Percentiles rank a stretch among this genome's conserved stretches.
Evolutionary conservation across 2,329 filamentous ascomycete genomes (phyloP).

Genomic region (Talaromyces sp.): DNA sequence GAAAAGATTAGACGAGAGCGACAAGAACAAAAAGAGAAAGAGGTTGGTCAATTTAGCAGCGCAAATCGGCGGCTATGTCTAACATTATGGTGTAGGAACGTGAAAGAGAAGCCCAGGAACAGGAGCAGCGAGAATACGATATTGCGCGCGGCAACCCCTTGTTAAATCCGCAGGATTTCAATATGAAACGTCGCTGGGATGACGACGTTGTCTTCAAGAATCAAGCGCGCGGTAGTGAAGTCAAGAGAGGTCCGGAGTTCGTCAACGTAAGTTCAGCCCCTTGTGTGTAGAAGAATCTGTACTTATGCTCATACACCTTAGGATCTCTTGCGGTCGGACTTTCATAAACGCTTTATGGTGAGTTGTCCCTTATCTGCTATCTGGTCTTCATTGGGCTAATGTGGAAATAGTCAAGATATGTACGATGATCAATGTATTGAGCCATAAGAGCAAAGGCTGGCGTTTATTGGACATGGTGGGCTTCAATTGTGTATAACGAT

Average conservation of each 20-base stretch:
- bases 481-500: background rate
- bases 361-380: conserved; percentile 12
- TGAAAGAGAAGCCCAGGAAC: conserved; percentile 73
- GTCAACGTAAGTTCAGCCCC: conserved; percentile 69
- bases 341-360: conserved; percentile 96
- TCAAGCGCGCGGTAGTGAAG: conserved; percentile 90
- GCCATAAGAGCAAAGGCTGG: background rate
- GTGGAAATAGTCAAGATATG: conserved; percentile 45
- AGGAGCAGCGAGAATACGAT: conserved; percentile 78
- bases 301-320: conserved; percentile 32
- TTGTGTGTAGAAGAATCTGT: conserved; percentile 9
- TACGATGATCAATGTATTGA: conserved; percentile 36
- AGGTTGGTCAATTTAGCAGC: conserved; percentile 42
- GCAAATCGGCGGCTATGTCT: background rate
- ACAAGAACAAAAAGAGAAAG: conserved; percentile 73
- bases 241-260: conserved; percentile 90
- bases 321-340: conserved; percentile 89
- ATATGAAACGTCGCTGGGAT: conserved; percentile 84
- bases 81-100: conserved; percentile 56
- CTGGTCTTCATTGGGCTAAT: background rate
- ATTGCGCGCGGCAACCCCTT: conserved; percentile 91
- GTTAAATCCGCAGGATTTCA: conserved; percentile 83
- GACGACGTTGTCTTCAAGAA: conserved; percentile 99
- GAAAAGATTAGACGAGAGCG: conserved; percentile 90
- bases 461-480: background rate